Conservation (phyloP, 1,139 yeast species). For the Geotrichum klebahnii region DNA sequence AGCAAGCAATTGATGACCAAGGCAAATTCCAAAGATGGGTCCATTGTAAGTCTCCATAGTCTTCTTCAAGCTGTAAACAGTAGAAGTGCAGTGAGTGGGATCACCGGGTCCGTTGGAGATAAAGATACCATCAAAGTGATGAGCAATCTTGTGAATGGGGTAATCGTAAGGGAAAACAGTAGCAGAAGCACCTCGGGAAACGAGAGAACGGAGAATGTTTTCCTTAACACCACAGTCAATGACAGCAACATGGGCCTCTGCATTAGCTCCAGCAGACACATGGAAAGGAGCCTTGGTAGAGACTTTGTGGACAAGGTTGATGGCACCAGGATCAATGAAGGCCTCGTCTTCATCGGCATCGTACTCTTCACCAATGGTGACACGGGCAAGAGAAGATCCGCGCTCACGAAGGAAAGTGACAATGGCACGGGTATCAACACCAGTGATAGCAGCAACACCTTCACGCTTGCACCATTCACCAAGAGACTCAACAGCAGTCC, state of each 20-base stretch:
- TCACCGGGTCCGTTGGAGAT: conserved; percentile 98
- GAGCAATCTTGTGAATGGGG: conserved; percentile 86
- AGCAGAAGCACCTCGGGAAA: conserved; percentile 89
- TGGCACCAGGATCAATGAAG: conserved; percentile 85
- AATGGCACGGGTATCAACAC: conserved; percentile 93
- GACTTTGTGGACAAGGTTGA: conserved; percentile 87
- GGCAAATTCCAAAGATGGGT: conserved; percentile 94
- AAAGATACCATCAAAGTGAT: conserved; percentile 89
- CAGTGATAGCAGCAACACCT: conserved; percentile 94
- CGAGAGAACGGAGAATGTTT: conserved; percentile 88
- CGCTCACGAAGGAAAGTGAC: conserved; percentile 90
- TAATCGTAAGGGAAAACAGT: conserved; percentile 96
- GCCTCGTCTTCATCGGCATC: conserved; percentile 92
- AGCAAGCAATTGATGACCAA: conserved; percentile 94
- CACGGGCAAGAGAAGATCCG: conserved; percentile 88
- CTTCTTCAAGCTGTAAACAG: conserved; percentile 69
- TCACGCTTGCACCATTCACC: conserved; percentile 95
- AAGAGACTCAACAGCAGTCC: conserved; percentile 97
- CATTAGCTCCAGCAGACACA: conserved; percentile 56
- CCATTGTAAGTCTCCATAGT: conserved; percentile 67
- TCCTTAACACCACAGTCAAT: conserved; percentile 98
- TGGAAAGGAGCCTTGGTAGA: conserved; percentile 95
- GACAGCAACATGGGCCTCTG: conserved; percentile 73
- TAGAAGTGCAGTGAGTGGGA: conserved; percentile 85
- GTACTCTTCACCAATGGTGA: conserved; percentile 84